phyloP scores from a whole-genome alignment of 306 rosid genomes.

The Rosa rugosa region DNA sequence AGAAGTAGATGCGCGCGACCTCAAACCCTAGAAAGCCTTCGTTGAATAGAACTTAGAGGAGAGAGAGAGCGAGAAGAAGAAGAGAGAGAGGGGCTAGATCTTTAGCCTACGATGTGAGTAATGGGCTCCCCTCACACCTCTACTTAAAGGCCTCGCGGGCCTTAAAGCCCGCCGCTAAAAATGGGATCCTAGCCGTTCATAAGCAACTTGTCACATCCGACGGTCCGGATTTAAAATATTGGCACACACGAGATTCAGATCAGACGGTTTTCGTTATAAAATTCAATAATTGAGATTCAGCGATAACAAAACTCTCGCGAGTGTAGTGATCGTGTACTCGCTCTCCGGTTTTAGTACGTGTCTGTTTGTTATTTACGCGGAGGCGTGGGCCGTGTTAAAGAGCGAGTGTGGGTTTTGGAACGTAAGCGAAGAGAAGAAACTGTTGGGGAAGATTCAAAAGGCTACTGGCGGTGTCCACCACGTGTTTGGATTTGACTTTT shows the following conservation, averaged over 20 bases:
- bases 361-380: too few relatives aligned
- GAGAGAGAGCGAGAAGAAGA: background rate
- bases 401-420: background rate
- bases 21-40: slow-evolving; percentile 58
- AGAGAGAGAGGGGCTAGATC: background rate
- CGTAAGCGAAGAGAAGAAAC: background rate
- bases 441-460: background rate
- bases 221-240: slow-evolving; percentile 21
- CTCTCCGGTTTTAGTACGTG: fast-evolving
- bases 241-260: slow-evolving; percentile 29
- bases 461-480: slow-evolving; percentile 20
- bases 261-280: slow-evolving; percentile 20
- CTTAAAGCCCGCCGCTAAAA: slow-evolving; percentile 25
- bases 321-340: fast-evolving
- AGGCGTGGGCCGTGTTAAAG: background rate
- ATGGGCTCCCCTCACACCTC: slow-evolving; percentile 25
- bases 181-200: slow-evolving; percentile 37
- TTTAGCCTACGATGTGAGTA: slow-evolving; percentile 17
- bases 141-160: slow-evolving; percentile 49
- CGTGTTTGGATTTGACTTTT: slow-evolving; percentile 24
- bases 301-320: fast-evolving
- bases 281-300: background rate
- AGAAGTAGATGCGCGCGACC: background rate
- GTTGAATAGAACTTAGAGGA: slow-evolving; percentile 23
- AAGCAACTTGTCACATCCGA: slow-evolving; percentile 19